Base-by-base conservation (phyloP, 768 basidiomycete genomes). In the Russula vinacea region DNA sequence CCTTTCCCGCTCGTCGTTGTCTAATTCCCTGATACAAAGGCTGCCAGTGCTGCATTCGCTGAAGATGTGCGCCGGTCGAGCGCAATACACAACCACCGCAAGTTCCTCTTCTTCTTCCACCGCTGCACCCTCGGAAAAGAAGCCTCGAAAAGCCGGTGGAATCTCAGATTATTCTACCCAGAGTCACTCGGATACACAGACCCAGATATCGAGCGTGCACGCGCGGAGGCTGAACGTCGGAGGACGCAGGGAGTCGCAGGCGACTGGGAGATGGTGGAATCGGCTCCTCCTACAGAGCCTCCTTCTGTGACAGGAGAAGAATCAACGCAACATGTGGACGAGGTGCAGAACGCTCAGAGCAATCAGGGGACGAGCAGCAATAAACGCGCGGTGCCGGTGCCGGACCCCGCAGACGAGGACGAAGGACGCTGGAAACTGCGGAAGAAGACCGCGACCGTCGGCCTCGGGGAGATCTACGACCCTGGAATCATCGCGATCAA, bases 101-200 rank as follows among this genome's bases (percentile, higher is more conserved):
- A 45, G 47, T 50, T 42, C 50, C 8, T 33, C 66, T 13, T 47
- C 68, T 10, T 55, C 67, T 24, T 75, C 76, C 16, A 64, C 64
- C 5, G 65, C 64, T 44, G 45, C 69, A 33, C 71, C 66, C 5
- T 55, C 55, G 8, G 42, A 32, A 40, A 60, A 59, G 40, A 56
- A 45, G 19, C 71, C 73, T 5, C 87, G 83, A 71, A 80, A 85
- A 13, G 78, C 84, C 1, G 84, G 87, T 69, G 83, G 82, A n/a
- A 86, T 83, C 65, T 81, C 88, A 0, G 89, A 96, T 73, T 99
- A 98, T 74, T 86, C 92, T 13, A 94, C 93, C 88, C 96, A 0
- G 87, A 83, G 55, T 90, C 87, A 1, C 80, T 98, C 1, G 95
- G 95, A 1, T 88, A 84, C 70, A 78, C 70, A 11, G 94, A 96